Evolutionary conservation across 2,329 filamentous ascomycete genomes (phyloP).

Genomic region (Lasiodiplodia sp.): DNA sequence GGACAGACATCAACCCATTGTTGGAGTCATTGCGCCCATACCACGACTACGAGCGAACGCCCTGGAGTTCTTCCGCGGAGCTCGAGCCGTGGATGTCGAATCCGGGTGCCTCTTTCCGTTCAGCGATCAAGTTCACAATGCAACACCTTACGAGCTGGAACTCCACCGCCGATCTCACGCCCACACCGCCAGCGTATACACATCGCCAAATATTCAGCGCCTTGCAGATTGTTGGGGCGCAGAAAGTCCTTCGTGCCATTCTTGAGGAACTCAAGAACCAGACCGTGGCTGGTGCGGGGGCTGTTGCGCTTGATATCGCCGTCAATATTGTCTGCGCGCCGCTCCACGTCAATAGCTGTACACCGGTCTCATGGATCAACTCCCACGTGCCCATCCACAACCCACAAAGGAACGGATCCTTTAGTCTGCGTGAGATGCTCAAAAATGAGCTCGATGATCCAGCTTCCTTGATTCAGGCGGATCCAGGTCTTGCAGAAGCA

Average conservation of each 20-base stretch:
- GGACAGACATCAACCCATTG: conserved; percentile 74
- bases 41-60: conserved; percentile 66
- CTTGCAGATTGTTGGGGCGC: conserved; percentile 67
- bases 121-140: conserved; percentile 67
- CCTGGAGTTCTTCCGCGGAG: conserved; percentile 69
- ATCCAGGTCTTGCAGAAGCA: conserved; percentile 65
- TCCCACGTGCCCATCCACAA: conserved; percentile 39
- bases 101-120: conserved; percentile 62
- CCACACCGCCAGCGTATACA: conserved; percentile 70
- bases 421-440: conserved; percentile 68
- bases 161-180: conserved; percentile 56
- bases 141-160: conserved; percentile 73
- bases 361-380: conserved; percentile 44
- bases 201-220: conserved; percentile 73
- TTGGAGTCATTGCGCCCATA: conserved; percentile 68
- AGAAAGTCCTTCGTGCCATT: conserved; percentile 66
- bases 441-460: conserved; percentile 66
- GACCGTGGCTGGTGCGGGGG: conserved; percentile 65
- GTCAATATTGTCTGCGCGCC: conserved; percentile 74
- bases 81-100: conserved; percentile 71
- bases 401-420: conserved; percentile 40
- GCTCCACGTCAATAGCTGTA: conserved; percentile 47
- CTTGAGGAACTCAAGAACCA: conserved; percentile 72
- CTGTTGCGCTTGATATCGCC: conserved; percentile 72
- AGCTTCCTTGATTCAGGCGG: conserved; percentile 63